Percentiles rank a stretch among this genome's conserved stretches.
These are phyloP conservation scores for Penicillium daleae DNA, from an alignment of 495 filamentous ascomycete species.

Conservation along the genomic window DNA sequence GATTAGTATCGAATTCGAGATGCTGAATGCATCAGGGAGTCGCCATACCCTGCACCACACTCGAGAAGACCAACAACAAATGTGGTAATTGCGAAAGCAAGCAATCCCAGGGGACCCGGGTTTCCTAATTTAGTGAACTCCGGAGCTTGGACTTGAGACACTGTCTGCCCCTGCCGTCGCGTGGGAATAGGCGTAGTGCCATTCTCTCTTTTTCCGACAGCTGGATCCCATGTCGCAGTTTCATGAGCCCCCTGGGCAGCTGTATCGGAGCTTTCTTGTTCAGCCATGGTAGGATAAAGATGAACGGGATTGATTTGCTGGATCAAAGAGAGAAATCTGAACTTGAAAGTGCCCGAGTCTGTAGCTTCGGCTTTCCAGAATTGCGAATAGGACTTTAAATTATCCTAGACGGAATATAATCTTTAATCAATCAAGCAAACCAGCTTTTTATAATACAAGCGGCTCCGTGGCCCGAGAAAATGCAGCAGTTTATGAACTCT, in stretches of 20 bases:
- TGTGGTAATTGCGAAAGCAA: slow-evolving; percentile 1
- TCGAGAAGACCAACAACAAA: slow-evolving; percentile 1
- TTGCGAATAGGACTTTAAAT: neutral
- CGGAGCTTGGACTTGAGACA: neutral
- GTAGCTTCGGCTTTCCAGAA: neutral
- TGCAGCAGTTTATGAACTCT: neutral
- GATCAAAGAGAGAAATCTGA: neutral
- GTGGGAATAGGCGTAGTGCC: neutral
- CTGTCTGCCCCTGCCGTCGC: neutral
- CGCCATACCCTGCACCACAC: slow-evolving; percentile 1
- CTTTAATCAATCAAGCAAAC: neutral
- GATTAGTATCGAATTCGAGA: neutral
- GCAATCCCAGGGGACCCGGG: neutral
- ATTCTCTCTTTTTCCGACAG: neutral
- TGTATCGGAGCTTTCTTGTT: neutral
- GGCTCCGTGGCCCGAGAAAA: neutral
- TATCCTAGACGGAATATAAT: neutral
- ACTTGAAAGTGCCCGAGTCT: neutral
- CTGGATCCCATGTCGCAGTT: neutral
- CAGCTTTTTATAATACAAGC: neutral
- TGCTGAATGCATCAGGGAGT: neutral
- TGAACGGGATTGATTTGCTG: neutral
- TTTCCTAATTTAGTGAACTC: neutral
- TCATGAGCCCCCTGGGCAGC: neutral
- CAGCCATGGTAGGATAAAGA: neutral